Evolutionary conservation across 2,329 filamentous ascomycete species (phyloP), one percentile per base, ranked within the genome.

Genomic region (Harringtonia lauricola): DNA sequence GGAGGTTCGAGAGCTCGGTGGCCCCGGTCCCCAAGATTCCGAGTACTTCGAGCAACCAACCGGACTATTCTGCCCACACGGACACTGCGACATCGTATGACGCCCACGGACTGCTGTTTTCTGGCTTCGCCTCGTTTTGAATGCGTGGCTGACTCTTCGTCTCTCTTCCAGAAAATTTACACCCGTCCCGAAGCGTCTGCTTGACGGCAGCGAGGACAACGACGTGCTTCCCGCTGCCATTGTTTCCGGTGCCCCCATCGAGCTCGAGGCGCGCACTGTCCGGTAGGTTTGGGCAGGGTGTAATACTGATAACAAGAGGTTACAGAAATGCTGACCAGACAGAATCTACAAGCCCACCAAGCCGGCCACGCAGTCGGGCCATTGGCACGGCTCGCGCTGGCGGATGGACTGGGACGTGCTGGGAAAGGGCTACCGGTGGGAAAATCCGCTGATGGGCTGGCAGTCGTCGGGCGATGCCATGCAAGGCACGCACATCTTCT

Each of bases 381-480:
- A 79, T 55, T 95, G 86, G 84, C 81, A 86, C 59, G 70, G 76
- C 44, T 79, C 85, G 60, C 77, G 83, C 58, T 98, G 92, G 92
- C 83, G 89, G 41, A 94, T 98, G 88, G 92, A 98, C 64, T 98
- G 92, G 92, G 92, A 98, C 62, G 79, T 94, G 39, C 73, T 96
- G 28, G 67, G 74, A 55, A 95, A 94, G 70, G 92, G 92, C 49
- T 86, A 95, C 66, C 79, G 92, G 55, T 98, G 92, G 94, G 92
- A 98, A 71, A 98, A 98, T 67, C 86, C 84, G 38, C 67, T 98
- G 62, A 98, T 98, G 79, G 92, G 92, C 48, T 98, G 94, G 94
- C 89, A 95, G 62, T 96, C 90, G 21, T 94, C 88, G 17, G 90
- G 76, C 44, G 92, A 98, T 64, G 79, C 79, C 60, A 92, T 98